Conservation (phyloP, 1,284 basidiomycete genomes). For the Schizopora paradoxa region DNA sequence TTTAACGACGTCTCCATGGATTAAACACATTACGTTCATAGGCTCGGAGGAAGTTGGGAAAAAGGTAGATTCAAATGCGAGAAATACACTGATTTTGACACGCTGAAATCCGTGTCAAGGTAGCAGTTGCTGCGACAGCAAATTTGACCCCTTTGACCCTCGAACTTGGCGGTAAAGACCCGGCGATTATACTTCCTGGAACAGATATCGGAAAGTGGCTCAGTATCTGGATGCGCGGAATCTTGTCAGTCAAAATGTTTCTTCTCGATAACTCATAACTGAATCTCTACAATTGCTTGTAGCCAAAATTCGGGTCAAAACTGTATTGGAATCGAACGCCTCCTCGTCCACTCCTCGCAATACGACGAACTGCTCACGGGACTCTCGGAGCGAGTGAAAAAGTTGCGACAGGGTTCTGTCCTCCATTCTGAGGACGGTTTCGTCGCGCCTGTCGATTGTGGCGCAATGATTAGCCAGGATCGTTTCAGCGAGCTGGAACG, state of each 20-base stretch:
- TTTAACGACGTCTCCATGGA: slow-evolving; percentile 72
- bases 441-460: slow-evolving; percentile 68
- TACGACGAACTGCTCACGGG: slow-evolving; percentile 69
- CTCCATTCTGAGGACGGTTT: slow-evolving; percentile 60
- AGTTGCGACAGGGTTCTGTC: slow-evolving; percentile 69
- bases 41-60: slow-evolving; percentile 89
- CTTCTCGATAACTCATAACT: slow-evolving; percentile 2
- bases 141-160: slow-evolving; percentile 86
- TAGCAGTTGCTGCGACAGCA: slow-evolving; percentile 77
- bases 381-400: slow-evolving; percentile 56
- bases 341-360: slow-evolving; percentile 77
- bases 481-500: slow-evolving; percentile 67
- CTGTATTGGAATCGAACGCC: slow-evolving; percentile 93
- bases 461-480: slow-evolving; percentile 73
- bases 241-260: slow-evolving; percentile 60
- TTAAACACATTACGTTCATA: slow-evolving; percentile 88
- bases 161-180: slow-evolving; percentile 87
- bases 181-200: slow-evolving; percentile 68
- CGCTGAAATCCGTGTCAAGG: slow-evolving; percentile 35
- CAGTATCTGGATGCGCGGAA: slow-evolving; percentile 79
- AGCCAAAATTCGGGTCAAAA: slow-evolving; percentile 94
- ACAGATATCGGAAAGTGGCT: slow-evolving; percentile 68
- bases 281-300: slow-evolving; percentile 12
- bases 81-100: neutral
- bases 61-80: slow-evolving; percentile 43